Evolutionary conservation across 163 green algal species (phyloP).

Genomic region (Chlamydomonas reinhardtii): DNA sequence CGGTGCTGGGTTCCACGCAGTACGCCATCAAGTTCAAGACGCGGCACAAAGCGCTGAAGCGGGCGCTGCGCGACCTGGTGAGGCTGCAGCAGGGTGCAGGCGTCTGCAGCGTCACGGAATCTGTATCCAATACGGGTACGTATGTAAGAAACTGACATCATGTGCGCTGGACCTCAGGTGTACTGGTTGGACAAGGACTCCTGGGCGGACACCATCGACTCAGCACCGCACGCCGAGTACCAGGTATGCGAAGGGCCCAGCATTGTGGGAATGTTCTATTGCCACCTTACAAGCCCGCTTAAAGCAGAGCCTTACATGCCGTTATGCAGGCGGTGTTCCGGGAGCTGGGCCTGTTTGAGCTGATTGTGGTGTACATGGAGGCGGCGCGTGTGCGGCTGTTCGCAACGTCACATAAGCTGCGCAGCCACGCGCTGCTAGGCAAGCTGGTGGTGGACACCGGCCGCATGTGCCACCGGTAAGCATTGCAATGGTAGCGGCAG

Average conservation of each 20-base stretch:
- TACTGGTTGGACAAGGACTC: slow-evolving; percentile 38
- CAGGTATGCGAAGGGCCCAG: too few species aligned
- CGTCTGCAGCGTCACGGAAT: too few species aligned
- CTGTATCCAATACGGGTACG: too few species aligned
- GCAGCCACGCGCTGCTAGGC: slow-evolving; percentile 8
- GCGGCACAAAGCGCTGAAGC: slow-evolving; percentile 21
- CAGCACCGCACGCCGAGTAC: slow-evolving; percentile 13
- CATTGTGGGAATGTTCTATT: too few species aligned
- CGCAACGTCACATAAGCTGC: slow-evolving; percentile 1
- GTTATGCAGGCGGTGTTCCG: slow-evolving; percentile 10
- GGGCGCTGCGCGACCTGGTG: slow-evolving; percentile 19
- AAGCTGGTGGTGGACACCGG: slow-evolving; percentile 37
- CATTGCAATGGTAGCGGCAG: too few species aligned
- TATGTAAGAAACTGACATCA: too few species aligned
- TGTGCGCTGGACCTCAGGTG: neutral
- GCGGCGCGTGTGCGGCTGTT: slow-evolving; percentile 32
- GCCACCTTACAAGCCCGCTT: too few species aligned
- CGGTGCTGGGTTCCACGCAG: neutral
- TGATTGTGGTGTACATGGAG: slow-evolving; percentile 39
- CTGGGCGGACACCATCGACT: slow-evolving; percentile 8
- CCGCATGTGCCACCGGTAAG: slow-evolving; percentile 30
- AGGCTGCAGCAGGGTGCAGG: too few species aligned
- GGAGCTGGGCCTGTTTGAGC: slow-evolving; percentile 38
- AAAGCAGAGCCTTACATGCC: too few species aligned
- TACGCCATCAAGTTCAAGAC: slow-evolving; percentile 36